phyloP scores from a whole-genome alignment of 163 green algal genomes.

The Chlorella variabilis region DNA sequence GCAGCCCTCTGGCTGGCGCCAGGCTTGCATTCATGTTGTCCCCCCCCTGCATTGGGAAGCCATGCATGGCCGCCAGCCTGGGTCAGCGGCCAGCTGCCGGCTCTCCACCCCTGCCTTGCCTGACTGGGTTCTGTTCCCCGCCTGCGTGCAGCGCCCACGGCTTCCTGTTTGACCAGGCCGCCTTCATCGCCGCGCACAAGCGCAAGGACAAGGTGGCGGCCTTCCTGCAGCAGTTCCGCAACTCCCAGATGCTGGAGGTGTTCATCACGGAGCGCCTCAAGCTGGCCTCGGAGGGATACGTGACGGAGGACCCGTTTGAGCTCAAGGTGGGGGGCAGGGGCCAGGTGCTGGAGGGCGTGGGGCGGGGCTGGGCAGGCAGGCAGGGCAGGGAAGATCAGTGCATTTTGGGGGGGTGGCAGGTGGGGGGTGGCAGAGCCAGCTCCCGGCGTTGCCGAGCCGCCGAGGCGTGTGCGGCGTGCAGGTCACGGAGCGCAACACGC shows the following conservation, averaged over 20 bases:
- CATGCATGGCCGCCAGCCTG: no score
- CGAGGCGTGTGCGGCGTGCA: neutral
- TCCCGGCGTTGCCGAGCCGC: no score
- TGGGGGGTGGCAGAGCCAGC: no score
- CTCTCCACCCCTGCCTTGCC: no score
- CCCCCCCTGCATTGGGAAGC: no score
- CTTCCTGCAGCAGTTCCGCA: conserved; percentile 71
- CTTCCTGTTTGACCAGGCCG: conserved; percentile 57
- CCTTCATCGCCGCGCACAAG: conserved; percentile 52
- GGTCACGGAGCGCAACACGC: conserved; percentile 26
- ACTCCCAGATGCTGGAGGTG: conserved; percentile 81
- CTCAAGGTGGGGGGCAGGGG: conserved; percentile 52
- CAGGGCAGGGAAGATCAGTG: neutral
- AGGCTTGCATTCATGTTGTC: neutral
- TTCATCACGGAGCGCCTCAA: conserved; percentile 77
- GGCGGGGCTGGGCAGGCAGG: no score
- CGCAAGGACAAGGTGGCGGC: conserved; percentile 54
- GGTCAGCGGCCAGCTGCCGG: no score
- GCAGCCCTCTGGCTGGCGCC: no score
- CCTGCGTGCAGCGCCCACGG: conserved; percentile 49
- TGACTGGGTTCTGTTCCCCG: neutral
- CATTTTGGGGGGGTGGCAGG: no score
- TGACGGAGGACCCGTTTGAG: conserved; percentile 51
- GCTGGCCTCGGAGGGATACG: conserved; percentile 49
- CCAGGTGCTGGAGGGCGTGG: no score